phyloP scores from a whole-genome alignment of 169 alveolate species.

The Plasmodium malariae region DNA sequence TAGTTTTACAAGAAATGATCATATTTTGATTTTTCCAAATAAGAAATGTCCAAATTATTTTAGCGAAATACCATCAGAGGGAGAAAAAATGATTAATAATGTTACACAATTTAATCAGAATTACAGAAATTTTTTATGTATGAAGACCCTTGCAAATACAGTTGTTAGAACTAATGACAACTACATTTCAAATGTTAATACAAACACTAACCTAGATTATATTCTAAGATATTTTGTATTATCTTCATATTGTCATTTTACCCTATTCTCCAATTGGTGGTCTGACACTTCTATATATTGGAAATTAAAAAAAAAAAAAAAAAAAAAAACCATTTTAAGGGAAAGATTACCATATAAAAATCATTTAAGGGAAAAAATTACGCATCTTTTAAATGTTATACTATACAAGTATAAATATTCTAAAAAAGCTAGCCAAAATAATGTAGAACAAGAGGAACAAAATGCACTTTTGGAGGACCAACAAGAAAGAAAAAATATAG shows the following conservation, averaged over 20 bases:
- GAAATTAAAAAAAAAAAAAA: conserved; percentile 33
- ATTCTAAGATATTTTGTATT: conserved; percentile 11
- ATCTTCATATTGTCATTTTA: conserved; percentile 47
- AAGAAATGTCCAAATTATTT: no score
- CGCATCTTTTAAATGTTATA: conserved; percentile 22
- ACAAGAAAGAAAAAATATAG: not conserved
- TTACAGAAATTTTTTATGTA: conserved; percentile 30
- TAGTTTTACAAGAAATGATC: conserved; percentile 19
- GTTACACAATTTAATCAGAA: not conserved
- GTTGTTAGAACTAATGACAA: conserved; percentile 37
- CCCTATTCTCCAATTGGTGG: conserved; percentile 62
- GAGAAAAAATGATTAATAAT: not conserved
- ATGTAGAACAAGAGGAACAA: not conserved
- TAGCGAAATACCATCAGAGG: not conserved
- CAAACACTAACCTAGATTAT: not conserved
- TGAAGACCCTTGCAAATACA: conserved; percentile 7
- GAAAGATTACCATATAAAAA: conserved; percentile 37
- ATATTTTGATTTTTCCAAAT: not conserved
- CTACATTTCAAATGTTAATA: conserved; percentile 9
- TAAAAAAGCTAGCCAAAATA: not conserved
- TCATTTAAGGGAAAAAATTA: conserved; percentile 37
- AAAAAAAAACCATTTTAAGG: conserved; percentile 10
- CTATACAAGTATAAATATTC: not conserved
- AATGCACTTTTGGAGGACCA: not conserved
- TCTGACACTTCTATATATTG: conserved; percentile 27